These are phyloP conservation scores for Biscogniauxia sp. DNA, from an alignment of 2,329 filamentous ascomycete genomes.

Conservation along the genomic window DNA sequence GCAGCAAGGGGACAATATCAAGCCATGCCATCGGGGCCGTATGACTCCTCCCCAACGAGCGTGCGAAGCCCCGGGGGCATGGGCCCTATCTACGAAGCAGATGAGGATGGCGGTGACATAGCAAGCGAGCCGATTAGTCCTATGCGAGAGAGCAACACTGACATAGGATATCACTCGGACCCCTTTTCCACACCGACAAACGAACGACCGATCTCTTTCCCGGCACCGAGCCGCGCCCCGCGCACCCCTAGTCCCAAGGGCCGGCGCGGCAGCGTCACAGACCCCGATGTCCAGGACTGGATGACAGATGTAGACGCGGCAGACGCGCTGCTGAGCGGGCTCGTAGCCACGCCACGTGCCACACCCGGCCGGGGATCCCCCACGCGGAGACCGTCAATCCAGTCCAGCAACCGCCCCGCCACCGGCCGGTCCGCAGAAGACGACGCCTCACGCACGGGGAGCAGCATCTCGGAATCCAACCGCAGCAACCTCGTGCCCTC, in stretches of 20 bases:
- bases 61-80: constrained; percentile 41
- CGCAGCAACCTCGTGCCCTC: constrained; percentile 43
- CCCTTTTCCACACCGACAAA: constrained; percentile 49
- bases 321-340: constrained; percentile 48
- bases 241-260: constrained; percentile 43
- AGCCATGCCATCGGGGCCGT: constrained; percentile 29
- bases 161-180: constrained; percentile 38
- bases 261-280: constrained; percentile 28
- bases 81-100: constrained; percentile 59
- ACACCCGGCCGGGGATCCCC: constrained; percentile 18
- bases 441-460: constrained; percentile 50
- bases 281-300: constrained; percentile 58
- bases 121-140: constrained; percentile 29
- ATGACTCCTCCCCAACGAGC: constrained; percentile 21
- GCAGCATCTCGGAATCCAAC: constrained; percentile 55
- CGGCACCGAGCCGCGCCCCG: constrained; percentile 34
- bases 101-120: constrained; percentile 48
- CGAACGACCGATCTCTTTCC: constrained; percentile 25
- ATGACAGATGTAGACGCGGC: constrained; percentile 55
- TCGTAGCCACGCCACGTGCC: constrained; percentile 37
- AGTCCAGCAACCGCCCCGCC: constrained; percentile 24
- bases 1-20: constrained; percentile 38
- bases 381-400: constrained; percentile 9
- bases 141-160: constrained; percentile 15
- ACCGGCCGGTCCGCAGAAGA: constrained; percentile 37